Percentiles rank a stretch among this genome's conserved stretches.
Evolutionary conservation across 805 yeast genomes (phyloP).

Genomic region (Zygosaccharomyces bailii): DNA sequence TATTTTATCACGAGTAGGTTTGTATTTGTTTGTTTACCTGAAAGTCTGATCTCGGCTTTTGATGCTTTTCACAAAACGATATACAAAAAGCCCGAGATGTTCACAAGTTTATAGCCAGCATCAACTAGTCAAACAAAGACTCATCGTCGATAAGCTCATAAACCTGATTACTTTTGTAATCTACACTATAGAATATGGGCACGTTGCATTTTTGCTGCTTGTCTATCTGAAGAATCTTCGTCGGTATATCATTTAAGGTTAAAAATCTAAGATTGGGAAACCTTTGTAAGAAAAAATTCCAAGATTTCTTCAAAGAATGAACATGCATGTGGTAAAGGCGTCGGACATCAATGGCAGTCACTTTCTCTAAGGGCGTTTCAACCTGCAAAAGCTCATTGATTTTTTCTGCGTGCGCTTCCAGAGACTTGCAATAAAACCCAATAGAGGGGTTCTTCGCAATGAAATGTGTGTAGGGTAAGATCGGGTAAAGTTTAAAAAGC

Average conservation of each 20-base stretch:
- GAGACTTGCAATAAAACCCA: conserved; percentile 34
- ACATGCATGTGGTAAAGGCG: conserved; percentile 34
- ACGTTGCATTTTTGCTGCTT: conserved; percentile 30
- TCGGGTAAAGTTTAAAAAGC: conserved; percentile 31
- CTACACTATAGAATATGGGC: conserved; percentile 27
- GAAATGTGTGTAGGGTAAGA: conserved; percentile 39
- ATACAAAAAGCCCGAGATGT: not conserved
- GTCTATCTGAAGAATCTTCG: conserved; percentile 27
- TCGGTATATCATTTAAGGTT: conserved; percentile 37
- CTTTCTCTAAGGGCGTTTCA: conserved; percentile 13
- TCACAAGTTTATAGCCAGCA: not conserved
- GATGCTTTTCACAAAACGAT: not conserved
- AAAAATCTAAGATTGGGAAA: conserved; percentile 34
- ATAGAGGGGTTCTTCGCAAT: conserved; percentile 38
- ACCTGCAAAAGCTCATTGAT: conserved; percentile 27
- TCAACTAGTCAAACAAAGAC: conserved; percentile 24
- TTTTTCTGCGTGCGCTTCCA: conserved; percentile 25
- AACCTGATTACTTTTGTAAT: conserved; percentile 31
- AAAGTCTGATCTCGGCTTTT: conserved; percentile 1
- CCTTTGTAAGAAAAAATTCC: conserved; percentile 31
- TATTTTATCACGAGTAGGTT: not conserved
- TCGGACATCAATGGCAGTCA: conserved; percentile 28
- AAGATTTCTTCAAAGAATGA: conserved; percentile 36
- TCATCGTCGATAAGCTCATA: conserved; percentile 32
- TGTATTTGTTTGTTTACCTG: conserved; percentile 4